phyloP scores from a whole-genome alignment of 352 stramenopile genomes.

The Chrysophaeum taylorii region DNA sequence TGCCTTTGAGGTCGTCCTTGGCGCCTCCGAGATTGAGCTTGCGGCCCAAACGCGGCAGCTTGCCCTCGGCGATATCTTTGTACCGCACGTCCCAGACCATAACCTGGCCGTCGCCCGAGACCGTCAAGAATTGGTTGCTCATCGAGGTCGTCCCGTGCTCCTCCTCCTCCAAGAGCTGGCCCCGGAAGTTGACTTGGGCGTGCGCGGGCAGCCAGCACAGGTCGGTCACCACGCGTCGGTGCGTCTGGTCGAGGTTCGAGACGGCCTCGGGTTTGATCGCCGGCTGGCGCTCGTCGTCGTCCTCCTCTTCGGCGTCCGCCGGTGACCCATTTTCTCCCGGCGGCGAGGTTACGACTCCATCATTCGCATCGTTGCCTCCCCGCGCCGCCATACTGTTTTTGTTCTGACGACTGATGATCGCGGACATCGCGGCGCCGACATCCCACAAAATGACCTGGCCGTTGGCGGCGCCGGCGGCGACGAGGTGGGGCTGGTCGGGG shows the following conservation, averaged over 20 bases:
- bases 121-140: conserved; percentile 74
- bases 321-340: no score
- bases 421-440: conserved; percentile 58
- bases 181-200: conserved; percentile 71
- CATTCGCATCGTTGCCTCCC: conserved; percentile 15
- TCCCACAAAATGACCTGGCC: conserved; percentile 81
- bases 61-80: conserved; percentile 41
- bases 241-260: conserved; percentile 69
- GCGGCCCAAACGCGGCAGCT: conserved; percentile 34
- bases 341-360: no score
- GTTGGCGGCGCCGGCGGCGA: conserved; percentile 64
- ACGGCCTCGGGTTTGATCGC: conserved; percentile 30
- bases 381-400: conserved; percentile 45
- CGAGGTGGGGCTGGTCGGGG: conserved; percentile 60
- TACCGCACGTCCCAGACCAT: conserved; percentile 81
- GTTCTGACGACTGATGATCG: conserved; percentile 47
- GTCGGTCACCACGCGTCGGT: conserved; percentile 67
- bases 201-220: conserved; percentile 67
- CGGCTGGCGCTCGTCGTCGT: conserved; percentile 10
- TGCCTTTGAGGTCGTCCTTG: neutral
- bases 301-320: neutral
- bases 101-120: conserved; percentile 73
- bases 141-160: conserved; percentile 35
- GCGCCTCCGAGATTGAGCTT: neutral
- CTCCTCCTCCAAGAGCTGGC: conserved; percentile 53